Conservation (phyloP, 106 monocot genomes). For the Dioscorea zingiberensis region DNA sequence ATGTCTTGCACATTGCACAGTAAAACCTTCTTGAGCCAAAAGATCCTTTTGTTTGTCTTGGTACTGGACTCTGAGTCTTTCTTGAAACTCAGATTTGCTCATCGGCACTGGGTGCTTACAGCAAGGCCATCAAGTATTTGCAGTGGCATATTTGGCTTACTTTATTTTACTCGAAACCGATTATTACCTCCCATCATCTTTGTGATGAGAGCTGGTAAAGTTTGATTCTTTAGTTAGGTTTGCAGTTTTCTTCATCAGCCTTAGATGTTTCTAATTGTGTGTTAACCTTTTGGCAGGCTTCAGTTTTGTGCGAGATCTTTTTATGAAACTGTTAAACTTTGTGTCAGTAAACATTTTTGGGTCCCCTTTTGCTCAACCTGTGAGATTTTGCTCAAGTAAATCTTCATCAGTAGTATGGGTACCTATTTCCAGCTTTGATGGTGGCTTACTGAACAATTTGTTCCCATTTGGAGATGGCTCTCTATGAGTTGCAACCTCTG, state of each 20-base stretch:
- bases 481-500: too few relatives aligned
- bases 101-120: too few relatives aligned
- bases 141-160: not conserved
- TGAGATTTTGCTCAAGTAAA: too few relatives aligned
- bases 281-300: conserved; percentile 22
- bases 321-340: not conserved
- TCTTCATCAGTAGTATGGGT: too few relatives aligned
- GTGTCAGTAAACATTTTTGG: not conserved
- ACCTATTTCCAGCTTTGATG: too few relatives aligned
- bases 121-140: not conserved
- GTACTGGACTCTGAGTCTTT: not conserved
- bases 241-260: conserved; percentile 6
- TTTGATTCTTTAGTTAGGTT: conserved; percentile 8
- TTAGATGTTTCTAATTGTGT: conserved; percentile 6
- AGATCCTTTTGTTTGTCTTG: not conserved
- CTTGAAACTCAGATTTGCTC: not conserved
- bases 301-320: not conserved
- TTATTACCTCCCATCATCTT: not conserved
- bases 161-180: not conserved
- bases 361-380: too few relatives aligned
- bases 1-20: not conserved
- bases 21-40: not conserved
- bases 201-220: conserved; percentile 3
- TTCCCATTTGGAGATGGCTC: too few relatives aligned
- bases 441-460: too few relatives aligned